Conservation (phyloP, 176 grass and related monocot genomes). For the Oryza rufipogon region DNA sequence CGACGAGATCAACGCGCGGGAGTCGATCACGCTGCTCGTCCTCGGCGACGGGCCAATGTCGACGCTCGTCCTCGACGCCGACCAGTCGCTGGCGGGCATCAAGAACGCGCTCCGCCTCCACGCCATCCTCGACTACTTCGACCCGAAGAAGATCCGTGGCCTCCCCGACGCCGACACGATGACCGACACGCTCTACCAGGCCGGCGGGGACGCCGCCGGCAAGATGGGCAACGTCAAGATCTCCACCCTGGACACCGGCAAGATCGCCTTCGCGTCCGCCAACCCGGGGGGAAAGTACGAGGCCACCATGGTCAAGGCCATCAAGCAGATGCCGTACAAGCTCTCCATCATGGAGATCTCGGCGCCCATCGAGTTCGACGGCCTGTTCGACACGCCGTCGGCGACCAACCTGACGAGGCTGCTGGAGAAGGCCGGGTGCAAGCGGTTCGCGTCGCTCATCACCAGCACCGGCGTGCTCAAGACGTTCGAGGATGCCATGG, state of each 20-base stretch:
- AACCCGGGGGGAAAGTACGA: slow-evolving; percentile 59
- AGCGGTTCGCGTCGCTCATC: slow-evolving; percentile 70
- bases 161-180: slow-evolving; percentile 54
- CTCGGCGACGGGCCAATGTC: slow-evolving; percentile 73
- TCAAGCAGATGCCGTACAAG: slow-evolving; percentile 66
- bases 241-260: slow-evolving; percentile 55
- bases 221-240: slow-evolving; percentile 73
- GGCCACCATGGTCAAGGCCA: slow-evolving; percentile 66
- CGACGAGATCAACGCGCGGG: slow-evolving; percentile 91
- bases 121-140: slow-evolving; percentile 90
- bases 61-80: slow-evolving; percentile 57
- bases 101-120: slow-evolving; percentile 89
- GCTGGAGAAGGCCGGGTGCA: slow-evolving; percentile 90
- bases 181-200: slow-evolving; percentile 83
- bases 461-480: slow-evolving; percentile 66
- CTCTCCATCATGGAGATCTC: slow-evolving; percentile 73
- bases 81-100: slow-evolving; percentile 64
- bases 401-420: slow-evolving; percentile 60
- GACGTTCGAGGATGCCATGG: slow-evolving; percentile 77
- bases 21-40: slow-evolving; percentile 74
- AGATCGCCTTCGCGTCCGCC: slow-evolving; percentile 67
- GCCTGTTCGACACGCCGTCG: slow-evolving; percentile 61
- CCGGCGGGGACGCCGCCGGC: slow-evolving; percentile 64
- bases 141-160: slow-evolving; percentile 71
- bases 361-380: slow-evolving; percentile 70